Evolutionary conservation across 2,329 filamentous ascomycete species (phyloP).

Genomic region (Hysterium pulicare): DNA sequence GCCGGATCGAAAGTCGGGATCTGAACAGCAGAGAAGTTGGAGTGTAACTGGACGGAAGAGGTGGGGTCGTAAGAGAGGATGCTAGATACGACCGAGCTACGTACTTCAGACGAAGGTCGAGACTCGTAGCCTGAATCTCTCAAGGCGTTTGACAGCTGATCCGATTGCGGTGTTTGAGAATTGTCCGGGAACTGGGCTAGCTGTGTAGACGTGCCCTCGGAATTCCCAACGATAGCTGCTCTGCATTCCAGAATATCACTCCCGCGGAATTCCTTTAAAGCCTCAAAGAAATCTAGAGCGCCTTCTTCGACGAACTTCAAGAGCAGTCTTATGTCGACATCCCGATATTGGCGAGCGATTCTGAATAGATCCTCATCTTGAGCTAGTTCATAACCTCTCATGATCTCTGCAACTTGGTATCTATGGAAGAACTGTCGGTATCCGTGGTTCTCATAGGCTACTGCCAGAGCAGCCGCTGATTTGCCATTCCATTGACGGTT

Average conservation of each 20-base stretch:
- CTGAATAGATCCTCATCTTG: slow-evolving; percentile 2
- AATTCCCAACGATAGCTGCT: neutral
- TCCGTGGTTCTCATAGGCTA: neutral
- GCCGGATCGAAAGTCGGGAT: neutral
- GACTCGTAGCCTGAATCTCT: slow-evolving; percentile 7
- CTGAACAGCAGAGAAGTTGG: neutral
- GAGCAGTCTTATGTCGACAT: neutral
- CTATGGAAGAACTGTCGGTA: slow-evolving; percentile 2
- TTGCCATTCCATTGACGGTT: neutral
- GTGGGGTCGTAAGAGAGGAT: neutral
- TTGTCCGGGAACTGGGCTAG: too few species aligned
- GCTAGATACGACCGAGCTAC: neutral
- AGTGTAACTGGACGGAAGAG: neutral
- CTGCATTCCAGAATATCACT: slow-evolving; percentile 4
- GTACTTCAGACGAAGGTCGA: slow-evolving; percentile 1
- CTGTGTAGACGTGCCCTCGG: too few species aligned
- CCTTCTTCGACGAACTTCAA: slow-evolving; percentile 3
- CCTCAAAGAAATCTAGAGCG: slow-evolving; percentile 2
- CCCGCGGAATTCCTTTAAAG: neutral
- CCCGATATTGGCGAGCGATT: neutral
- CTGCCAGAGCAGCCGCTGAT: neutral
- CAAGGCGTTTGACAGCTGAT: neutral
- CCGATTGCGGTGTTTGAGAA: neutral
- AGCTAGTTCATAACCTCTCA: slow-evolving; percentile 4
- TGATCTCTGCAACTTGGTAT: slow-evolving; percentile 2